Conservation (phyloP, 441 rosid genomes). For the Aleurites moluccanus region DNA sequence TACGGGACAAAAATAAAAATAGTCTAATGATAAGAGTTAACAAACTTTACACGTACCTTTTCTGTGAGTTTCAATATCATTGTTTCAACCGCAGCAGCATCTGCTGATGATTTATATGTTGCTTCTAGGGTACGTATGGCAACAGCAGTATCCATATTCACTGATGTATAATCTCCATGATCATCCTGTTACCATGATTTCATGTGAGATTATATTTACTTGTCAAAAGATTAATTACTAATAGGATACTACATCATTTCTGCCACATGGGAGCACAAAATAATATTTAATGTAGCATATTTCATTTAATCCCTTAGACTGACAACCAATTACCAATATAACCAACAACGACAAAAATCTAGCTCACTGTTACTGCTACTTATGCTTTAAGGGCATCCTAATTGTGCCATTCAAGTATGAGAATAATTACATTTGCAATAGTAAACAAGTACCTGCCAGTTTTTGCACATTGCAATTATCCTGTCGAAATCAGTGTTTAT, state of each 20-base stretch:
- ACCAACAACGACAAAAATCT: constrained; percentile 8
- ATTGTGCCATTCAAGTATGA: constrained; percentile 1
- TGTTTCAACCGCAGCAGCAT: constrained; percentile 88
- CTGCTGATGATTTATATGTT: constrained; percentile 91
- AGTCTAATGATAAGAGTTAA: not conserved
- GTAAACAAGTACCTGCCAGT: constrained; percentile 76
- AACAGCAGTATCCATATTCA: constrained; percentile 99
- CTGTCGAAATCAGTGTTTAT: constrained; percentile 98
- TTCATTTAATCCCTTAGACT: not conserved
- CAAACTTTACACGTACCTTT: constrained; percentile 46
- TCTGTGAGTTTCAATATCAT: constrained; percentile 80
- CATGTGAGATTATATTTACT: constrained; percentile 11
- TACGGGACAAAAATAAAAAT: not conserved
- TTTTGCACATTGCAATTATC: constrained; percentile 99
- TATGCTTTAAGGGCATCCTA: not conserved
- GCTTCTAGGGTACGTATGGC: constrained; percentile 97
- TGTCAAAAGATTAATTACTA: not conserved
- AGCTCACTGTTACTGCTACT: not conserved
- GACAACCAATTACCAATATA: not conserved
- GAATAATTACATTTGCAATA: constrained; percentile 1
- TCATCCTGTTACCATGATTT: constrained; percentile 61
- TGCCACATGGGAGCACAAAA: not conserved
- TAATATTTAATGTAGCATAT: not conserved
- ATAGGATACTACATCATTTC: not conserved
- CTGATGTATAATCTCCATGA: constrained; percentile 95